Conservation (phyloP, 306 rosid species). For the Mucuna pruriens region DNA sequence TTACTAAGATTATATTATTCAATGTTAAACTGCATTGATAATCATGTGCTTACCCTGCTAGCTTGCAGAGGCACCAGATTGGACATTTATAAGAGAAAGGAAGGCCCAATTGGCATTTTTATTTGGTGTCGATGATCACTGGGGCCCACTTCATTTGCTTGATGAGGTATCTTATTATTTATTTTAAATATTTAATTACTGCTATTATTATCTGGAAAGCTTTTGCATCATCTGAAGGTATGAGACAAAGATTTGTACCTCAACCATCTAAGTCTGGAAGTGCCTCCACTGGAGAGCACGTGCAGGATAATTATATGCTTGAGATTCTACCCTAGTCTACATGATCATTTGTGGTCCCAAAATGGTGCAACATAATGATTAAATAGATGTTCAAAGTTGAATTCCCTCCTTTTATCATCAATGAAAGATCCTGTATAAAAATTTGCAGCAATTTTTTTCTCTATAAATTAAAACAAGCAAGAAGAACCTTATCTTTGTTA, state of each 20-base stretch:
- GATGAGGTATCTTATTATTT: constrained; percentile 68
- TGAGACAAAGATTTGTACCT: neutral
- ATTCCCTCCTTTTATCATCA: neutral
- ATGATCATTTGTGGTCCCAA: constrained; percentile 7
- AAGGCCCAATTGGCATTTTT: constrained; percentile 70
- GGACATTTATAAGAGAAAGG: constrained; percentile 76
- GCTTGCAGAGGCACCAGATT: constrained; percentile 86
- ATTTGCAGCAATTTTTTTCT: neutral
- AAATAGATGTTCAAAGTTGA: neutral
- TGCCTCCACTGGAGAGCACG: constrained; percentile 8
- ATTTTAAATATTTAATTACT: constrained; percentile 20
- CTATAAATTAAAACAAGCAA: neutral
- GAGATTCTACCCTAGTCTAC: neutral
- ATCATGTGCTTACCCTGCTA: constrained; percentile 53
- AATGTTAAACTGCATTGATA: constrained; percentile 32
- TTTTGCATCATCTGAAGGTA: constrained; percentile 25
- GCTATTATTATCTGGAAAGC: constrained; percentile 19
- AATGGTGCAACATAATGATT: constrained; percentile 6
- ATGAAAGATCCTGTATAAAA: constrained; percentile 1
- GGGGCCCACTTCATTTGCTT: constrained; percentile 86
- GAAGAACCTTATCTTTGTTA: neutral
- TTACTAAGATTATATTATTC: neutral
- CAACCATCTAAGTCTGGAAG: neutral
- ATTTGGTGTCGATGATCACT: constrained; percentile 81
- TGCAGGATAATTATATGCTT: constrained; percentile 16